These are phyloP conservation scores for Erodium maritimum DNA, from an alignment of 345 rosid genomes.

Conservation along the genomic window DNA sequence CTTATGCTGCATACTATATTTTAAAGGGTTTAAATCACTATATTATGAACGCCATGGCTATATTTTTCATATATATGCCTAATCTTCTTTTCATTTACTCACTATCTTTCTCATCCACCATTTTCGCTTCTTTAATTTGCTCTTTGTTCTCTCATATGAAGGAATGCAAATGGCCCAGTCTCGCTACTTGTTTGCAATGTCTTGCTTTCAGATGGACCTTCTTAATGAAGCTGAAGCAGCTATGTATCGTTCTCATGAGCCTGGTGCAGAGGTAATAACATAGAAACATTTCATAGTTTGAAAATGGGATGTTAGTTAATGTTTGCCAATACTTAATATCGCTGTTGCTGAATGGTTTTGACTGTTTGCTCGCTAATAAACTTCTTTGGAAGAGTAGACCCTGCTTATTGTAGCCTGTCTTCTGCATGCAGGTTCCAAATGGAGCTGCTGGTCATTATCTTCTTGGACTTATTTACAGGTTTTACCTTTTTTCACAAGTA, in stretches of 20 bases:
- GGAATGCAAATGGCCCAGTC: slow-evolving; percentile 90
- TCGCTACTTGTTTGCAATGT: slow-evolving; percentile 91
- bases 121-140: slow-evolving; percentile 6
- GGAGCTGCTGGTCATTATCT: slow-evolving; percentile 97
- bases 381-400: background rate
- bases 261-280: slow-evolving; percentile 59
- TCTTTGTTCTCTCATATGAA: slow-evolving; percentile 17
- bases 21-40: too few species aligned
- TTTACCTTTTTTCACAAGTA: slow-evolving; percentile 8
- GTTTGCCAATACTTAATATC: too few species aligned
- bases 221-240: slow-evolving; percentile 88
- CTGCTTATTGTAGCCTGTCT: background rate
- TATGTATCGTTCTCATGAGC: slow-evolving; percentile 71
- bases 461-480: slow-evolving; percentile 96
- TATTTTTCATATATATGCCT: too few species aligned
- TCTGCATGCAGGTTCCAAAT: slow-evolving; percentile 64
- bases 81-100: too few species aligned
- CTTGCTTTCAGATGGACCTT: slow-evolving; percentile 96
- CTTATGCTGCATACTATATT: too few species aligned
- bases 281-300: slow-evolving; percentile 2
- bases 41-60: too few species aligned
- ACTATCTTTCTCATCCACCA: slow-evolving; percentile 7
- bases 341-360: too few species aligned
- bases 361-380: too few species aligned
- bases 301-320: background rate